Conservation (phyloP, 345 rosid species). For the Anastatica hierochuntica region DNA sequence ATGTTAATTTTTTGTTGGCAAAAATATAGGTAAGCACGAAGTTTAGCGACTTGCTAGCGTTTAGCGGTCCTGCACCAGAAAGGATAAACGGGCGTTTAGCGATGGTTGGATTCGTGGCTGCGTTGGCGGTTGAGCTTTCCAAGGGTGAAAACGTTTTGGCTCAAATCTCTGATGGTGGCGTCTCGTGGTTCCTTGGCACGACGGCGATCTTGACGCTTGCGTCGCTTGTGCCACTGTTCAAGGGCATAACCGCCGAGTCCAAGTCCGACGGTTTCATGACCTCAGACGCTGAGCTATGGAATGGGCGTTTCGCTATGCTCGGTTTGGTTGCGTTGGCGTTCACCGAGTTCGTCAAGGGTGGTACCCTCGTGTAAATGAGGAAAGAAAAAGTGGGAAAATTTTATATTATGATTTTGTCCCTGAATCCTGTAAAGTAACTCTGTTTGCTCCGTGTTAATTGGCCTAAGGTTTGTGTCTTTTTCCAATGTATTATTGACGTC, state of each 20-base stretch:
- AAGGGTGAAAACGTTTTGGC: conserved; percentile 56
- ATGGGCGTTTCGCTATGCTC: conserved; percentile 75
- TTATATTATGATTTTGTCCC: conserved; percentile 3
- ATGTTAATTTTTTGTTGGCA: background rate
- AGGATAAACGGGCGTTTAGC: conserved; percentile 86
- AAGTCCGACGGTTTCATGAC: conserved; percentile 56
- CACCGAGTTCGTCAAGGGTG: conserved; percentile 64
- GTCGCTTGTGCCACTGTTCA: conserved; percentile 48
- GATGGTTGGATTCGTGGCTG: conserved; percentile 75
- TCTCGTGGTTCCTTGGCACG: conserved; percentile 49
- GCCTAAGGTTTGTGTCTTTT: too few relatives aligned
- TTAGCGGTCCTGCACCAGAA: conserved; percentile 85
- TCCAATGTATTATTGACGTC: too few relatives aligned
- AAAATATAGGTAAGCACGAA: conserved; percentile 40
- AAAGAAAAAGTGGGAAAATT: background rate
- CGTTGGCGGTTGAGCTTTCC: conserved; percentile 51
- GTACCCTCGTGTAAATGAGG: conserved; percentile 35
- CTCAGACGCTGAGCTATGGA: conserved; percentile 75
- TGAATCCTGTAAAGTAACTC: background rate
- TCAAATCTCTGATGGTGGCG: conserved; percentile 54
- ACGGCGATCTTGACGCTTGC: conserved; percentile 49
- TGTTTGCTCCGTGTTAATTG: too few relatives aligned
- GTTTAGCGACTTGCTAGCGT: conserved; percentile 53
- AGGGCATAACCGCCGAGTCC: conserved; percentile 49
- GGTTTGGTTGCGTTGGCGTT: conserved; percentile 70